Conservation (phyloP, 2,329 filamentous ascomycete genomes). For the Trichoderma oligosporum region DNA sequence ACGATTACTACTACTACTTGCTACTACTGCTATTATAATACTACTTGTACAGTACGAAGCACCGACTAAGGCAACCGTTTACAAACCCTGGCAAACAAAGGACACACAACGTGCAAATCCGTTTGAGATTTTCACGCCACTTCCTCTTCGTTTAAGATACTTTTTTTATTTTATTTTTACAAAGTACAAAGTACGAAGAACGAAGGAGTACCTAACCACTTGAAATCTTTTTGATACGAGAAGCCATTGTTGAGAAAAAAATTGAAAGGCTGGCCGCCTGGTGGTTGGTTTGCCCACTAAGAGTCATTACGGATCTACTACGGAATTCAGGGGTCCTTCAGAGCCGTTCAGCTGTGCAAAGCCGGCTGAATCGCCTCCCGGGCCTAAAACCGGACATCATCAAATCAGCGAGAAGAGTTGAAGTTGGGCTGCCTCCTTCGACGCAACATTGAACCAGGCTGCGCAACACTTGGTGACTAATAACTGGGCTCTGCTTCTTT, state of each 20-base stretch:
- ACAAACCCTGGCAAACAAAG: neutral
- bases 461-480: neutral
- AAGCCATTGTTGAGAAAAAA: neutral
- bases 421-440: conserved; percentile 17
- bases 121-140: conserved; percentile 2
- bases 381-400: neutral
- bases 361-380: conserved; percentile 12
- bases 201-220: neutral
- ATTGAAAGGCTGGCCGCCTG: conserved; percentile 4
- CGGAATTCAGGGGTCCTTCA: neutral
- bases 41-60: neutral
- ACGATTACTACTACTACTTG: neutral
- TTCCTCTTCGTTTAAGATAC: too few relatives aligned
- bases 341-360: conserved; percentile 12
- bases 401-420: conserved; percentile 10
- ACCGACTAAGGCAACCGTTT: neutral
- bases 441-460: neutral
- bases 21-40: too few relatives aligned
- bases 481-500: neutral
- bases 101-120: conserved; percentile 4
- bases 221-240: neutral
- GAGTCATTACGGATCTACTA: conserved; percentile 5
- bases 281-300: conserved; percentile 10
- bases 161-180: too few relatives aligned
- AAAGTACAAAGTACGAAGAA: neutral